These are phyloP conservation scores for Amanita subjunquillea DNA, from an alignment of 768 basidiomycete species.

Conservation along the genomic window DNA sequence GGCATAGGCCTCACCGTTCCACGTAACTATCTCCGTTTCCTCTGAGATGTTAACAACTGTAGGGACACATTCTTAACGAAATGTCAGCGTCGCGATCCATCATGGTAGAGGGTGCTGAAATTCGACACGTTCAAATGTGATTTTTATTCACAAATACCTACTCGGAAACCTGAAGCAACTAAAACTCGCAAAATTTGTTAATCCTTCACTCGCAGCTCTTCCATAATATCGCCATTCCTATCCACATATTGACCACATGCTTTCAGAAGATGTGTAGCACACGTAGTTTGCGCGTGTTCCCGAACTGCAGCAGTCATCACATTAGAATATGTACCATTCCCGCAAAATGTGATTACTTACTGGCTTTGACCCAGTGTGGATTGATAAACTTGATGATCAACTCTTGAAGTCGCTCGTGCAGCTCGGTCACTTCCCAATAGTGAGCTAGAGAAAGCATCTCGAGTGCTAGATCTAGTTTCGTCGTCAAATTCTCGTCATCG, in stretches of 20 bases:
- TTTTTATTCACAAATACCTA: too few relatives aligned
- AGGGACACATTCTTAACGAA: too few relatives aligned
- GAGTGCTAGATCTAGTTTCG: slow-evolving; percentile 5
- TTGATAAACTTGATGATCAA: slow-evolving; percentile 15
- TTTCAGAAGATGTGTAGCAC: slow-evolving; percentile 13
- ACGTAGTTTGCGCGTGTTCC: slow-evolving; percentile 9
- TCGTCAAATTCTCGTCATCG: slow-evolving; percentile 2
- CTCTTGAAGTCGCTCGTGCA: slow-evolving; percentile 4
- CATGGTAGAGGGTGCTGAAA: too few relatives aligned
- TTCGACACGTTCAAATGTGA: too few relatives aligned
- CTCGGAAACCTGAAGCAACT: too few relatives aligned
- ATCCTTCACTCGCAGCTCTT: background rate
- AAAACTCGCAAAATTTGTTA: too few relatives aligned
- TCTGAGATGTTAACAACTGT: too few relatives aligned
- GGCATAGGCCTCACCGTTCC: too few relatives aligned
- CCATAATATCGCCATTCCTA: slow-evolving; percentile 15
- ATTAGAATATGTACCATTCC: background rate
- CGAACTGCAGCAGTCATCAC: slow-evolving; percentile 12
- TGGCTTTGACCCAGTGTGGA: slow-evolving; percentile 16
- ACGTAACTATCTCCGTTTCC: too few relatives aligned
- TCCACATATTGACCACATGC: slow-evolving; percentile 18
- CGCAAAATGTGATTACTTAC: slow-evolving; percentile 12
- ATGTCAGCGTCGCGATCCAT: too few relatives aligned
- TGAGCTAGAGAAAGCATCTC: slow-evolving; percentile 8
- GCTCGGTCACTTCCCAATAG: slow-evolving; percentile 2